Evolutionary conservation across 305 asterid genomes (phyloP), one percentile per base, ranked within the genome.

Genomic region (Solanum chacoense): DNA sequence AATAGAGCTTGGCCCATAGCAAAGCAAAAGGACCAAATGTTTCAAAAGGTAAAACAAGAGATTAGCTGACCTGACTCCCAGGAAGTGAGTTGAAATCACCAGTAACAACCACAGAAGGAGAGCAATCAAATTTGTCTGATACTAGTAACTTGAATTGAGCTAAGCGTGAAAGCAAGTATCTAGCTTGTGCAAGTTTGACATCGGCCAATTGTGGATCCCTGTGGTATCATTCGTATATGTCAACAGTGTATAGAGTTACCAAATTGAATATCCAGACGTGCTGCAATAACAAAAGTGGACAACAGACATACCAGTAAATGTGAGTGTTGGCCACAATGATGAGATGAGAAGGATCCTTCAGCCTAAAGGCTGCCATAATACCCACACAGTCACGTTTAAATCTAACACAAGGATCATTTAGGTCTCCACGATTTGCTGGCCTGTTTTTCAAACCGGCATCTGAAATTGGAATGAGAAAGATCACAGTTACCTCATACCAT

Each of bases 351-450:
- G 95, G 94, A 79, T 80, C 90, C 88, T 94, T 94, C 50, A 96
- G 95, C 92, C 94, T 94, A 88, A 96, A 97, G 88, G 94, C 97
- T 71, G 98, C 96, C 98, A 97, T 94, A 71, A 90, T 92, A 90
- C 99, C 98, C 80, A 96, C 98, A 89, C 98, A 96, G 86, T 97
- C 98, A 86, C 99, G 99, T 93, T 96, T 97, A 81, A 97, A 92
- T 93, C 98, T 94, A 37, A 93, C 93, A 84, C 94, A 93, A 89
- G 98, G 98, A 89, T 96, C 98, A 79, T 93, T 93, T 85, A 95
- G 94, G 91, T 95, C 97, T 89, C 97, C 98, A 78, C 36, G 92
- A 83, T 92, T 96, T 69, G 28, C 78, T 90, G 20, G 89, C 84
- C 59, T 87, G 89, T 88, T 90, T 90, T 91, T 91, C 91, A 13